phyloP scores from a whole-genome alignment of 805 yeast species.

The Debaryomyces hansenii region DNA sequence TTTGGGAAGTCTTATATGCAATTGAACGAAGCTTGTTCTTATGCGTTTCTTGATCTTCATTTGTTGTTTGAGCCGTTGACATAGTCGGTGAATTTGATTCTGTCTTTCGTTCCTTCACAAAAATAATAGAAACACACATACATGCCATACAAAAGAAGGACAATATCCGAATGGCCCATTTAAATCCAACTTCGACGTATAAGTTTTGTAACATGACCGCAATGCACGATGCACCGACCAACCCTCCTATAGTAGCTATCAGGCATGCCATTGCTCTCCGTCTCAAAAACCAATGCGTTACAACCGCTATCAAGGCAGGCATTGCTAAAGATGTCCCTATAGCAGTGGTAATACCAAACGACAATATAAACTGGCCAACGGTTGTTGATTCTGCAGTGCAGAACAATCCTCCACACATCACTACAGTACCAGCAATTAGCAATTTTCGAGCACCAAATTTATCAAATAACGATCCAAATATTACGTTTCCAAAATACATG shows the following conservation, averaged over 20 bases:
- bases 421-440: constrained; percentile 18
- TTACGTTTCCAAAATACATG: constrained; percentile 27
- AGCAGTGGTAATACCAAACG: constrained; percentile 26
- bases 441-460: constrained; percentile 23
- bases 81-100: background rate
- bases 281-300: constrained; percentile 28
- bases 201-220: constrained; percentile 26
- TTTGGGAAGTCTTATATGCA: background rate
- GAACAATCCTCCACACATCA: constrained; percentile 24
- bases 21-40: background rate
- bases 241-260: constrained; percentile 29
- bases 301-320: constrained; percentile 26
- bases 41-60: background rate
- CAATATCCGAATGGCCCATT: constrained; percentile 27
- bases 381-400: constrained; percentile 23
- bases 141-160: constrained; percentile 21
- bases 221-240: constrained; percentile 27
- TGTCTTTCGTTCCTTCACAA: constrained; percentile 20
- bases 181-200: constrained; percentile 24
- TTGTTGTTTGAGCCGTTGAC: background rate
- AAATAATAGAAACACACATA: constrained; percentile 14
- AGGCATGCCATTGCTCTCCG: constrained; percentile 28
- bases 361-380: constrained; percentile 25
- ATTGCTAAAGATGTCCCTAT: constrained; percentile 29
- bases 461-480: constrained; percentile 31